Evolutionary conservation across 176 grass and related monocot species (phyloP).

Genomic region (Eleusine coracana): DNA sequence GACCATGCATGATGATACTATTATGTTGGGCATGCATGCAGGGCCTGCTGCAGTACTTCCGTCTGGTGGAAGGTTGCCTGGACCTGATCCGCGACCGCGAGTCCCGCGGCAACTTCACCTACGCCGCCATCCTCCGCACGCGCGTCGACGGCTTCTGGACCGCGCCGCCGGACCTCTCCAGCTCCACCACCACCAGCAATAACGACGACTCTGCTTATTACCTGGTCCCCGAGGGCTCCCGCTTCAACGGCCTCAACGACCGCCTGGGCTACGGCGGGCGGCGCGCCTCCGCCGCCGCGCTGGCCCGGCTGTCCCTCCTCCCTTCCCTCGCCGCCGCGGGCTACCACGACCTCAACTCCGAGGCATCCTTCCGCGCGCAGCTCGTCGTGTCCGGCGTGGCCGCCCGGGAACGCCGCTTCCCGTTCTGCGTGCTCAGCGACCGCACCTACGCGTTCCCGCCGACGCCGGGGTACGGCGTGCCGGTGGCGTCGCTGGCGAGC

Average conservation of each 20-base stretch:
- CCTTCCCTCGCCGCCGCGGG: conserved; percentile 47
- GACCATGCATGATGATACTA: too few species aligned
- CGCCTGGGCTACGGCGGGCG: conserved; percentile 63
- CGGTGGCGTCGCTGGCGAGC: conserved; percentile 70
- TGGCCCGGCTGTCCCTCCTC: conserved; percentile 62
- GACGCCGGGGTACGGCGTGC: conserved; percentile 37
- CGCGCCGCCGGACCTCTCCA: conserved; percentile 33
- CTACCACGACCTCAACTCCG: conserved; percentile 63
- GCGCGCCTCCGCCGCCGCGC: conserved; percentile 34
- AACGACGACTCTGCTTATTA: conserved; percentile 22
- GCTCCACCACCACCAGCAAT: too few species aligned
- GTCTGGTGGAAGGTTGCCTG: conserved; percentile 80
- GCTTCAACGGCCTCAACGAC: conserved; percentile 81
- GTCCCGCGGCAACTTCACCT: conserved; percentile 55
- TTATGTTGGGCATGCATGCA: too few species aligned
- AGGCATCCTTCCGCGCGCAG: conserved; percentile 71
- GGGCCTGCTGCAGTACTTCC: conserved; percentile 59
- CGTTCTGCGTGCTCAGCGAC: conserved; percentile 78
- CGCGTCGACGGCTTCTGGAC: conserved; percentile 80
- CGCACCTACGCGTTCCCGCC: conserved; percentile 69
- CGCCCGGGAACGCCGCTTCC: conserved; percentile 33
- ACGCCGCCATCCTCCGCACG: conserved; percentile 68
- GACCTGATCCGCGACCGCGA: conserved; percentile 64
- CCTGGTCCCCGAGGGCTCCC: conserved; percentile 70
- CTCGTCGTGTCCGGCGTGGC: conserved; percentile 24